Percentiles rank a stretch among this genome's conserved stretches.
Conservation (phyloP, 2,329 filamentous ascomycete species). For the Exophiala aquamarina region DNA sequence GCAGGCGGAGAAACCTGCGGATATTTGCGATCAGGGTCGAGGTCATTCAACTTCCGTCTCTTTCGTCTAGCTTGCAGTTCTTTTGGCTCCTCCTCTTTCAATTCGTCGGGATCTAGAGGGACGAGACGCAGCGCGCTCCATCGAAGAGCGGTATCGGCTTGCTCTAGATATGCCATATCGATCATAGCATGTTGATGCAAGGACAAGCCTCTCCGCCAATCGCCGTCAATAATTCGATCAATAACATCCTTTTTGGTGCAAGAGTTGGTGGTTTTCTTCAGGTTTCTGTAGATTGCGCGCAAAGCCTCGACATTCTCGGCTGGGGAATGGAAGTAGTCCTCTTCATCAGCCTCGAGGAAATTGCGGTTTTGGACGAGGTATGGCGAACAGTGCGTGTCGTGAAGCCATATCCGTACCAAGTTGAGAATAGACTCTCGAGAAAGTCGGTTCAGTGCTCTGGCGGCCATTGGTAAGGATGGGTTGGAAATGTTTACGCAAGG, state of each 20-base stretch:
- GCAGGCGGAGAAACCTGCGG: slow-evolving; percentile 65
- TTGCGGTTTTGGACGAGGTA: slow-evolving; percentile 54
- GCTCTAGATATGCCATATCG: slow-evolving; percentile 54
- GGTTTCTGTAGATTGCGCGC: slow-evolving; percentile 61
- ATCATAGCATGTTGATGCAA: slow-evolving; percentile 57
- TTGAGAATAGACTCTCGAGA: slow-evolving; percentile 71
- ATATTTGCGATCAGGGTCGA: slow-evolving; percentile 24
- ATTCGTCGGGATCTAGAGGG: slow-evolving; percentile 21
- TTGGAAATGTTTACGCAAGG: slow-evolving; percentile 48
- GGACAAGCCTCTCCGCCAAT: slow-evolving; percentile 57
- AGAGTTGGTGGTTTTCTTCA: slow-evolving; percentile 52
- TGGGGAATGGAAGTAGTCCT: slow-evolving; percentile 68
- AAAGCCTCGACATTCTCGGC: slow-evolving; percentile 65
- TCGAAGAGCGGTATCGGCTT: slow-evolving; percentile 51
- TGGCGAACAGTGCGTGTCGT: slow-evolving; percentile 61
- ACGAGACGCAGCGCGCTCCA: slow-evolving; percentile 55
- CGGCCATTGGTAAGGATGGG: slow-evolving; percentile 48
- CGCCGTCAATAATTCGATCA: slow-evolving; percentile 57
- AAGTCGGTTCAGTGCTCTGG: slow-evolving; percentile 67
- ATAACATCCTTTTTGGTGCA: slow-evolving; percentile 51
- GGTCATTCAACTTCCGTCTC: slow-evolving; percentile 28
- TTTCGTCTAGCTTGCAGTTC: slow-evolving; percentile 26
- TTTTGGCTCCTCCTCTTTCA: slow-evolving; percentile 14
- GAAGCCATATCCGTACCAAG: slow-evolving; percentile 74
- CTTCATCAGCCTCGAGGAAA: slow-evolving; percentile 56